Evolutionary conservation across 768 basidiomycete genomes (phyloP).

Genomic region (Dendrothele bispora): DNA sequence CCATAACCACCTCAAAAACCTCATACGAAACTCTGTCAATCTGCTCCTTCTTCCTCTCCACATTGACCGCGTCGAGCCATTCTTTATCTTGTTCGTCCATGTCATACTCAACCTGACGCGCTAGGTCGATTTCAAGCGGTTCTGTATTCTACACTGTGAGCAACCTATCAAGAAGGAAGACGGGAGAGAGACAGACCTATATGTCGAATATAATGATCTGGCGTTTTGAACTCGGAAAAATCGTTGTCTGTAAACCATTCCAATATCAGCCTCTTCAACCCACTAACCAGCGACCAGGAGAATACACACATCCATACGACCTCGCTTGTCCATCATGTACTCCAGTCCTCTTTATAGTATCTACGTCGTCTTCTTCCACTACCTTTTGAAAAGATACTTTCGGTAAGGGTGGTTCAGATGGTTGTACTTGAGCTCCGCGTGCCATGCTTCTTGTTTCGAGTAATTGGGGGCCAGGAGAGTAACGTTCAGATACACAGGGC

Average conservation of each 20-base stretch:
- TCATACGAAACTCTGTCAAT: conserved; percentile 76
- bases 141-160: conserved; percentile 42
- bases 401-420: conserved; percentile 43
- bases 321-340: conserved; percentile 62
- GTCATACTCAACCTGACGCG: conserved; percentile 95
- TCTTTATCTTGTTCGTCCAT: conserved; percentile 99
- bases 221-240: conserved; percentile 68
- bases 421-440: conserved; percentile 32
- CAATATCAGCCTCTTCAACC: conserved; percentile 1
- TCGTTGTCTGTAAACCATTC: conserved; percentile 44
- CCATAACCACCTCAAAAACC: conserved; percentile 94
- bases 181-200: conserved; percentile 57
- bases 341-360: conserved; percentile 57
- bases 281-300: not conserved
- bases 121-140: conserved; percentile 89
- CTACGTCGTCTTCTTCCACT: conserved; percentile 65
- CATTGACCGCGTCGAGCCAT: conserved; percentile 88
- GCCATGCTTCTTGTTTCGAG: no score
- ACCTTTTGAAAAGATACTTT: conserved; percentile 69
- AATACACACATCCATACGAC: conserved; percentile 70
- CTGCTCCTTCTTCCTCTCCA: conserved; percentile 76
- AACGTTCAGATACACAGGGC: no score
- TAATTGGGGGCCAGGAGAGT: no score
- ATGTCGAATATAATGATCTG: conserved; percentile 88
- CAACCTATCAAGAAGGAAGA: not conserved